Base-by-base conservation (phyloP, 805 yeast genomes). In the Hanseniaspora opuntiae region DNA sequence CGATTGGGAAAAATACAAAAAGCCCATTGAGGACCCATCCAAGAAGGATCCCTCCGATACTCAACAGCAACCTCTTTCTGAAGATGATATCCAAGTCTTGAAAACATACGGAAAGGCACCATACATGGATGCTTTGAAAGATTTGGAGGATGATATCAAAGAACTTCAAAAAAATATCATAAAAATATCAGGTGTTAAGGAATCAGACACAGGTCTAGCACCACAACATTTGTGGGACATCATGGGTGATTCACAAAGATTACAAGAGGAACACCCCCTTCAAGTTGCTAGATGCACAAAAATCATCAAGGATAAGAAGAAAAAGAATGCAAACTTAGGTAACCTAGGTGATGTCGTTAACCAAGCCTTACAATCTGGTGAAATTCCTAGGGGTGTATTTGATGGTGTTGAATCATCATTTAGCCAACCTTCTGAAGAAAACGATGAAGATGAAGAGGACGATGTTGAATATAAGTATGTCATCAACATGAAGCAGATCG, bases 251-350 rank as follows among this genome's bases (percentile, higher is more conserved):
- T 84, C 85, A 66, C 95, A 86, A 69, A 75, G 96, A 63, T 81
- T 89, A 82, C 76, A 82, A 56, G 90, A 84, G 66, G 97, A 93
- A 65, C 96, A 87, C 65, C 96, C 98, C 32, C 73, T 93, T 59
- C 99, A 93, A 69, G 99, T 94, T 45, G 98, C 99, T 17, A 77
- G 99, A 67, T 93, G 99, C 71, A 94, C 98, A 25, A 93, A 94
- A 72, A 93, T 94, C 69, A 90, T 93, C 58, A 84, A 83, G 62
- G 78, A 82, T 38, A 58, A 55, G 24, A 47, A 47, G 17, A 33
- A 30, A 22, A 54, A 54, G 22, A 45, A 22, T 2, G 52, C 53
- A 12, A 46, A 55, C 3, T 48, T 52, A 4, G 55, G 45, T n/a
- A 58, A 58, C 8, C 46, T 54, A 22, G 64, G 58, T 8, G 66